Conservation (phyloP, 2,329 filamentous ascomycete genomes). For the Colletotrichum tofieldiae region DNA sequence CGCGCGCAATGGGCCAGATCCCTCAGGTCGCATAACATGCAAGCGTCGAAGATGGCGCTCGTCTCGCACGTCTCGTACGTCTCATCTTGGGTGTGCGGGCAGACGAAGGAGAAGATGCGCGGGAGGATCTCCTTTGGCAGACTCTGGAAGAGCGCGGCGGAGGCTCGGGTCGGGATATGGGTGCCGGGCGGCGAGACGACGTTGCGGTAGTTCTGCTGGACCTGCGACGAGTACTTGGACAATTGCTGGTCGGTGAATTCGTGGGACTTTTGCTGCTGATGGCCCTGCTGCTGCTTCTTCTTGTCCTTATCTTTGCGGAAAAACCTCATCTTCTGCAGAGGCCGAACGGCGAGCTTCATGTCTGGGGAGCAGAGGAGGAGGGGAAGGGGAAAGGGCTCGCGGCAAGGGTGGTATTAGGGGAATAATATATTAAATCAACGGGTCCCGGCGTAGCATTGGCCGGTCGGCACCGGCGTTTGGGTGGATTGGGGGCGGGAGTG, state of each 20-base stretch:
- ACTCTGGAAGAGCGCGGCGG: conserved; percentile 61
- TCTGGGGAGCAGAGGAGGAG: not conserved
- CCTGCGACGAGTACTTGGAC: conserved; percentile 39
- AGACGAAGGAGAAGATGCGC: conserved; percentile 86
- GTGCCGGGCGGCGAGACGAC: conserved; percentile 39
- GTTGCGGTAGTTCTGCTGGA: conserved; percentile 40
- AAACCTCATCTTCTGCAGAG: conserved; percentile 41
- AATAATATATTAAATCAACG: conserved; percentile 40
- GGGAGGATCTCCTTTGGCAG: conserved; percentile 81
- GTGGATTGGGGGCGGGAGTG: conserved; percentile 27
- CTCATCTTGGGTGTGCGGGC: conserved; percentile 84
- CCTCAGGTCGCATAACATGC: conserved; percentile 94
- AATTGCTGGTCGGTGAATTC: conserved; percentile 35
- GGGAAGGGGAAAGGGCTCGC: not conserved
- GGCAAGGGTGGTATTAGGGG: conserved; percentile 32
- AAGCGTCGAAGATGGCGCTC: conserved; percentile 82
- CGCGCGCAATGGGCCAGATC: conserved; percentile 86
- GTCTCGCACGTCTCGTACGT: conserved; percentile 88
- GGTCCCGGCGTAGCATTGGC: conserved; percentile 35
- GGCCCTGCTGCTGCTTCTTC: conserved; percentile 40
- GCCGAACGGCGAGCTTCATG: conserved; percentile 43
- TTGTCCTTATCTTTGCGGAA: conserved; percentile 44
- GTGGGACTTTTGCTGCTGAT: conserved; percentile 27
- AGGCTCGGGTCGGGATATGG: conserved; percentile 58
- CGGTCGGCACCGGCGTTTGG: conserved; percentile 33